Conservation (phyloP, 208 protist species). For the Trichomonas gallinae region DNA sequence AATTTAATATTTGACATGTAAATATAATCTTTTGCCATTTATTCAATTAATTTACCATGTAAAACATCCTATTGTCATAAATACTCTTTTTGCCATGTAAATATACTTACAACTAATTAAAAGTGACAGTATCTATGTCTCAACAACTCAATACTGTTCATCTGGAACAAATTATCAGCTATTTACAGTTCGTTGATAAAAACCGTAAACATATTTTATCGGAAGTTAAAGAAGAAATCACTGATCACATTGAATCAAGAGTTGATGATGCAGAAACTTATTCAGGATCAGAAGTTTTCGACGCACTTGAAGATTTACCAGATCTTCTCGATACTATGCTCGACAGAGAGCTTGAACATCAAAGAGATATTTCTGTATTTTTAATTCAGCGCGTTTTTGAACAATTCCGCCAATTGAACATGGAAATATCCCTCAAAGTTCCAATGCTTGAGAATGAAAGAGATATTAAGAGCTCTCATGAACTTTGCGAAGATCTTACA, state of each 20-base stretch:
- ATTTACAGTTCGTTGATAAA: not conserved
- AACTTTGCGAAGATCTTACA: not conserved
- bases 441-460: not conserved
- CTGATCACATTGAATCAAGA: not conserved
- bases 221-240: not conserved
- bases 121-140: not conserved
- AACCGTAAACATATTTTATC: not conserved
- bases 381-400: not conserved
- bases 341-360: not conserved
- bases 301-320: constrained; percentile 7
- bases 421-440: not conserved
- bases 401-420: not conserved
- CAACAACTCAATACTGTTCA: not conserved
- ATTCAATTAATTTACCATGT: too few species aligned
- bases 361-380: not conserved
- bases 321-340: not conserved
- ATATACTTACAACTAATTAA: not conserved
- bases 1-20: too few species aligned
- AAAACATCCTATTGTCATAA: too few species aligned
- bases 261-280: not conserved
- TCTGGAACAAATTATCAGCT: not conserved
- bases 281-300: not conserved
- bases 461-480: not conserved
- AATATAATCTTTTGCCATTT: too few species aligned
- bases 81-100: too few species aligned